A percentile compares a stretch with the other conserved stretches of the same genome.
Conservation (phyloP, 2,329 filamentous ascomycete species). For the Monilinia polystroma region DNA sequence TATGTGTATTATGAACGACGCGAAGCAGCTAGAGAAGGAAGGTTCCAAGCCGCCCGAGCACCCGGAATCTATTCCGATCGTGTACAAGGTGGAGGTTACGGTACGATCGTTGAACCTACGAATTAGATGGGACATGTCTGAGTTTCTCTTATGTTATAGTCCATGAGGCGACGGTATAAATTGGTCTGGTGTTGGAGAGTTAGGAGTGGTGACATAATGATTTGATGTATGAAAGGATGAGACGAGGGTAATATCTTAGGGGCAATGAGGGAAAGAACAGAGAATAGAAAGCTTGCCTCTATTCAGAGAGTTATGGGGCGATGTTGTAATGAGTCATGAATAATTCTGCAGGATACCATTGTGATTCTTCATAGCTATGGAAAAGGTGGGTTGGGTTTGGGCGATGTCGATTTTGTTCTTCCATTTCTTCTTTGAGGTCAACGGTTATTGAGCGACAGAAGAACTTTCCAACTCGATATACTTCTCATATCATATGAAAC, state of each 20-base stretch:
- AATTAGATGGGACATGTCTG: conserved; percentile 16
- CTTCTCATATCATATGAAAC: not conserved
- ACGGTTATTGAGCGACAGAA: not conserved
- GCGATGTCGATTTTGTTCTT: conserved; percentile 2
- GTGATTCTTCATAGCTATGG: not conserved
- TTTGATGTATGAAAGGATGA: too few relatives aligned
- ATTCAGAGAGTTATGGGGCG: too few relatives aligned
- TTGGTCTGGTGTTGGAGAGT: not conserved
- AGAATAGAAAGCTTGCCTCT: not conserved
- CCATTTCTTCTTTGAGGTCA: not conserved
- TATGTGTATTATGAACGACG: conserved; percentile 79
- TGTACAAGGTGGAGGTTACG: conserved; percentile 71
- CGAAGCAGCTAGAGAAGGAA: conserved; percentile 60
- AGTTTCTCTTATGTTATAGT: conserved; percentile 19
- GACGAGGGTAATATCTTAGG: not conserved
- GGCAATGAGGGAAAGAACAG: not conserved
- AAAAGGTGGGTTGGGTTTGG: not conserved
- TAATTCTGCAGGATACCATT: conserved; percentile 8
- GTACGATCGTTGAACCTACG: conserved; percentile 41
- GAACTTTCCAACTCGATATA: not conserved
- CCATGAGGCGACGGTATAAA: conserved; percentile 10
- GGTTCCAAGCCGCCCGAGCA: conserved; percentile 53
- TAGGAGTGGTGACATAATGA: not conserved
- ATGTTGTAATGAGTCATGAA: not conserved
- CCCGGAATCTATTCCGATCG: conserved; percentile 71